Evolutionary conservation across 2,329 filamentous ascomycete species (phyloP).

Genomic region (Diaporthe citriasiana): DNA sequence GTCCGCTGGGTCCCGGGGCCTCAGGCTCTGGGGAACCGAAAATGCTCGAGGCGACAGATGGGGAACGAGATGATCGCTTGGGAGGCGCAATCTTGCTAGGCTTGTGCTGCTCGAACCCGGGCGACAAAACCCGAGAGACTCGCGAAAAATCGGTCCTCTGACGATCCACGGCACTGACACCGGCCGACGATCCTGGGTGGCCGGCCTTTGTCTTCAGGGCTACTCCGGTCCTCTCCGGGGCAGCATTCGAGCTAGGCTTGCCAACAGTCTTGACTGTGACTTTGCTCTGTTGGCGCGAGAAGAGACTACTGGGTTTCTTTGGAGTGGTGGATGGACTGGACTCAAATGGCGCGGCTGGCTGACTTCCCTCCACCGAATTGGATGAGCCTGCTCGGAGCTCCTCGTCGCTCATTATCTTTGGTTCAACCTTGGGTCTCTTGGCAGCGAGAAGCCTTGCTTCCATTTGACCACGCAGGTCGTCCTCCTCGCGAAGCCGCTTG

Average conservation of each 20-base stretch:
- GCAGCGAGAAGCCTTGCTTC: constrained; percentile 35
- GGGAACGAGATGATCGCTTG: constrained; percentile 22
- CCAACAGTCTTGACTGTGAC: constrained; percentile 30
- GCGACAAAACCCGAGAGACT: constrained; percentile 5
- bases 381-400: constrained; percentile 2
- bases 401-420: constrained; percentile 27
- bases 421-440: constrained; percentile 45
- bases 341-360: neutral
- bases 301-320: constrained; percentile 10
- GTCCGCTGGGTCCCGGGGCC: neutral
- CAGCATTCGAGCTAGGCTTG: neutral
- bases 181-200: neutral
- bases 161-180: constrained; percentile 24
- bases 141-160: neutral
- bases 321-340: neutral
- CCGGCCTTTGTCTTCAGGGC: neutral
- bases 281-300: constrained; percentile 28
- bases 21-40: constrained; percentile 24
- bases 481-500: constrained; percentile 25
- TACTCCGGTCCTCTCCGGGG: neutral
- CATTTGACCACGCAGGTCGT: constrained; percentile 38
- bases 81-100: constrained; percentile 7
- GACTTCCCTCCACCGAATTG: neutral
- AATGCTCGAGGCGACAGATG: constrained; percentile 13
- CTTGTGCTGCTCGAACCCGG: constrained; percentile 13